Percentiles rank a stretch among this genome's conserved stretches.
phyloP scores from a whole-genome alignment of 805 yeast genomes.

The Sugiyamaella marilandica region DNA sequence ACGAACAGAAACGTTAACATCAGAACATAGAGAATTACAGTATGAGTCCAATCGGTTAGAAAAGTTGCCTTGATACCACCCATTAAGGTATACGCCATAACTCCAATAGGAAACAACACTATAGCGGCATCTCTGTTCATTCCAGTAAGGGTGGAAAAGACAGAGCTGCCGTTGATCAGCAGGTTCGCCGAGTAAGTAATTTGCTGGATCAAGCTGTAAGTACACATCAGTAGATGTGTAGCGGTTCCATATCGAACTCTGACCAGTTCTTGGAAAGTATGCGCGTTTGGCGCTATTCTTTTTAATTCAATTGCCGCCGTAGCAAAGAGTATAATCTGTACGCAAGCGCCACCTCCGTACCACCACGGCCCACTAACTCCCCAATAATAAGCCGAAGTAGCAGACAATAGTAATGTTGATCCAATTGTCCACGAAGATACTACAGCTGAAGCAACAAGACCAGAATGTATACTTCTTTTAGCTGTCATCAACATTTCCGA shows the following conservation, averaged over 20 bases:
- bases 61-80: constrained; percentile 83
- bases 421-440: constrained; percentile 93
- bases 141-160: constrained; percentile 73
- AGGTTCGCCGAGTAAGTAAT: constrained; percentile 88
- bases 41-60: constrained; percentile 72
- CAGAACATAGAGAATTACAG: constrained; percentile 71
- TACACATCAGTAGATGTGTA: constrained; percentile 49
- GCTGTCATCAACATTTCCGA: constrained; percentile 93
- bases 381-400: constrained; percentile 68
- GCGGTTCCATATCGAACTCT: constrained; percentile 71
- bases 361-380: constrained; percentile 78
- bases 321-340: constrained; percentile 80
- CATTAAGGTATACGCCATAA: constrained; percentile 62
- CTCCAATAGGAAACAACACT: constrained; percentile 75
- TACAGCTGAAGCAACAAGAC: constrained; percentile 81
- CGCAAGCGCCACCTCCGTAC: constrained; percentile 88
- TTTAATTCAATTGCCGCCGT: constrained; percentile 83
- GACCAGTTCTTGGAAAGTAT: constrained; percentile 82
- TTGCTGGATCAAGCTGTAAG: constrained; percentile 75
- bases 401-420: constrained; percentile 64
- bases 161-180: constrained; percentile 83
- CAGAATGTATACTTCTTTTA: constrained; percentile 79
- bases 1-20: constrained; percentile 42
- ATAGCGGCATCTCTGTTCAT: constrained; percentile 76
- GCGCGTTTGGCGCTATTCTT: constrained; percentile 83